A percentile compares a stretch with the other conserved stretches of the same genome.
Conservation (phyloP, 2,329 filamentous ascomycete genomes). For the Cladobotryum protrusum region DNA sequence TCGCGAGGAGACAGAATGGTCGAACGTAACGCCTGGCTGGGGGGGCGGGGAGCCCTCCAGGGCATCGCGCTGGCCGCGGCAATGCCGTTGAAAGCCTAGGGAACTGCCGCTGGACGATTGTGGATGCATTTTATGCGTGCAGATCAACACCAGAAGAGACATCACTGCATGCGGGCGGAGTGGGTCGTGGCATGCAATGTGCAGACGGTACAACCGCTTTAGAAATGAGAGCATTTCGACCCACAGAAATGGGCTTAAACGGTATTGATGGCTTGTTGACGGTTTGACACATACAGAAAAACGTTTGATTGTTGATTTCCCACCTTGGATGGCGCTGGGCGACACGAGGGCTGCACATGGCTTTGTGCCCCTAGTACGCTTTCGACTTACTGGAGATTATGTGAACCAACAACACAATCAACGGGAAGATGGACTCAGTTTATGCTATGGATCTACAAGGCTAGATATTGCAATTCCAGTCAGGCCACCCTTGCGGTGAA, state of each 20-base stretch:
- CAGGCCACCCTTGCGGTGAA: constrained; percentile 12
- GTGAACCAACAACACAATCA: background rate
- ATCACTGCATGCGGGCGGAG: background rate
- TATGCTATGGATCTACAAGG: background rate
- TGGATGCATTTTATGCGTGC: constrained; percentile 4
- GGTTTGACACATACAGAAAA: background rate
- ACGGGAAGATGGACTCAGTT: background rate
- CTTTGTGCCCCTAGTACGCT: background rate
- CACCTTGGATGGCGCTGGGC: background rate
- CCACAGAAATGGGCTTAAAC: no score
- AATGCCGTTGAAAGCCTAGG: constrained; percentile 1
- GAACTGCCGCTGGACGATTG: constrained; percentile 9
- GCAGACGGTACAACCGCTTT: no score
- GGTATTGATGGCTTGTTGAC: no score
- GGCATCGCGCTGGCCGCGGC: constrained; percentile 7
- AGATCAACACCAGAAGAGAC: constrained; percentile 3
- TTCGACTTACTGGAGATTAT: background rate
- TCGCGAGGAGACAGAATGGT: background rate
- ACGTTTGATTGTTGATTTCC: background rate
- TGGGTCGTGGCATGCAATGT: no score
- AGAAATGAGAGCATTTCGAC: no score
- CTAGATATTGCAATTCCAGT: constrained; percentile 1
- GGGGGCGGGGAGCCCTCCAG: background rate
- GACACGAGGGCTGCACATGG: constrained; percentile 10
- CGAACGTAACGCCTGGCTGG: no score